Evolutionary conservation across 148 eudicot genomes (phyloP).

Genomic region (Vaccinium macrocarpon): DNA sequence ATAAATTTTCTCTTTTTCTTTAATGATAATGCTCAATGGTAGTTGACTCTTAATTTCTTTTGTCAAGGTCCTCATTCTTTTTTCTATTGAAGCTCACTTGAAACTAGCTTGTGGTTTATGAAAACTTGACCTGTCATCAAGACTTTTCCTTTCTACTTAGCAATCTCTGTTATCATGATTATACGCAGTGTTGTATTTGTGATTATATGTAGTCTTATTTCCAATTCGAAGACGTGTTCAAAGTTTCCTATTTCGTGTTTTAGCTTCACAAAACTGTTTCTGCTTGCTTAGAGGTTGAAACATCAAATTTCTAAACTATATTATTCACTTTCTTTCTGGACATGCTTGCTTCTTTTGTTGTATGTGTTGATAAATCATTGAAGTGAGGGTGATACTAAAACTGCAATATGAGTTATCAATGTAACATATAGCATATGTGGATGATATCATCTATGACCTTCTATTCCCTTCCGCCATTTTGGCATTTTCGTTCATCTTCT

Average conservation of each 20-base stretch:
- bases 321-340: background rate
- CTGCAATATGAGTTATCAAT: background rate
- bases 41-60: too few species aligned
- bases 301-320: background rate
- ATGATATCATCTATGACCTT: background rate
- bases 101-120: background rate
- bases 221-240: background rate
- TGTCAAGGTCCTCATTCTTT: too few species aligned
- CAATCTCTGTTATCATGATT: background rate
- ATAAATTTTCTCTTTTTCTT: too few species aligned
- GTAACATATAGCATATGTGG: background rate
- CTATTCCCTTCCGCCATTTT: background rate
- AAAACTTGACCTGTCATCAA: background rate
- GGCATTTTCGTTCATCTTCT: constrained; percentile 11
- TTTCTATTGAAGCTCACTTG: too few species aligned
- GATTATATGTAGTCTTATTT: background rate
- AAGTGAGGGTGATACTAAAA: background rate
- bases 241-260: background rate
- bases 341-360: constrained; percentile 3
- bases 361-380: background rate
- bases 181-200: background rate
- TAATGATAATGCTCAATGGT: too few species aligned
- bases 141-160: background rate
- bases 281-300: background rate
- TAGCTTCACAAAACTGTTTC: background rate